phyloP scores from a whole-genome alignment of 1,284 basidiomycete species.

The Ceratobasidium sp. region DNA sequence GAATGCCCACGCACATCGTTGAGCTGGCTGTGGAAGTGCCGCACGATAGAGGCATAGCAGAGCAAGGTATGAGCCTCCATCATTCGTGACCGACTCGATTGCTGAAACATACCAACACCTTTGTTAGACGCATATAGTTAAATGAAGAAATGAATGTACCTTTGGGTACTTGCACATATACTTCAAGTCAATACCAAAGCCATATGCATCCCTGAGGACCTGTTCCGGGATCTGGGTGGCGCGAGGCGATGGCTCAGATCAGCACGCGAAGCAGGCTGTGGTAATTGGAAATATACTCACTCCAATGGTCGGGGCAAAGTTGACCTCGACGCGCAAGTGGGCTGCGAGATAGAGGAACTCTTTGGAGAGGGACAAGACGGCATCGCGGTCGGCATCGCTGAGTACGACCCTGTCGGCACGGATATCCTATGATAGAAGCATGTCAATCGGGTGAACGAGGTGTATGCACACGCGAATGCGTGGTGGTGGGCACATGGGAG shows the following conservation, averaged over 20 bases:
- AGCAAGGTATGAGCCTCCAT: constrained; percentile 33
- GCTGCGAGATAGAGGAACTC: constrained; percentile 26
- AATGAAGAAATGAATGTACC: not conserved
- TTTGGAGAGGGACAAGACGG: constrained; percentile 16
- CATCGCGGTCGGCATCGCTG: constrained; percentile 27
- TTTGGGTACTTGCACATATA: constrained; percentile 30
- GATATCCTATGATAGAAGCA: not conserved
- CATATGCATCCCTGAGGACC: constrained; percentile 27
- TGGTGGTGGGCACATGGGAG: constrained; percentile 1
- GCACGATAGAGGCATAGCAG: constrained; percentile 29
- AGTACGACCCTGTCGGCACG: constrained; percentile 21
- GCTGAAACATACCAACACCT: constrained; percentile 10
- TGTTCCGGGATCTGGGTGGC: constrained; percentile 31
- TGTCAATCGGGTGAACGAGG: not conserved
- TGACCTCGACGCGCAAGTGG: constrained; percentile 14
- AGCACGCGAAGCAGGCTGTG: constrained; percentile 17
- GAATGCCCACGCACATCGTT: constrained; percentile 33
- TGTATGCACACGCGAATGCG: constrained; percentile 12
- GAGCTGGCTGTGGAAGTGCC: constrained; percentile 28
- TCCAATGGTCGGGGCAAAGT: constrained; percentile 24
- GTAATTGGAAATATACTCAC: constrained; percentile 26
- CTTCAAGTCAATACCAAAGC: constrained; percentile 34
- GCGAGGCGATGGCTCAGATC: constrained; percentile 11
- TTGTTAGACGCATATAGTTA: constrained; percentile 4
- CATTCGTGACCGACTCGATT: constrained; percentile 21